phyloP scores from a whole-genome alignment of 345 rosid genomes.

The Kandelia obovata region DNA sequence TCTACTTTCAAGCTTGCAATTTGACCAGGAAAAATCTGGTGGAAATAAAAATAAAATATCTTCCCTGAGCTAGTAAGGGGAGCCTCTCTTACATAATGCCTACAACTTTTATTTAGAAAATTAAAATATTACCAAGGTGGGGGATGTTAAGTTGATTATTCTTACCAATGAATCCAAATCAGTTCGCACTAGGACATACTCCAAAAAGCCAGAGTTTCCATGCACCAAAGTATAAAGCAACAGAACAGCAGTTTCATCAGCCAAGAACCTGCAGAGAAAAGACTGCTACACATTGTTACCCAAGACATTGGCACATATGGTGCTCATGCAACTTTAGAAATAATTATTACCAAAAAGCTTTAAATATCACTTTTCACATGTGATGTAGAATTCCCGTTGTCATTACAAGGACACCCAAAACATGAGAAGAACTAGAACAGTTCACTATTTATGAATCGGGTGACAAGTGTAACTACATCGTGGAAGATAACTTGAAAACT shows the following conservation, averaged over 20 bases:
- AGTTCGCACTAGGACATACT: conserved; percentile 90
- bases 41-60: neutral
- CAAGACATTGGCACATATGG: no score
- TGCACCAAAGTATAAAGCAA: conserved; percentile 88
- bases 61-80: neutral
- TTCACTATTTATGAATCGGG: no score
- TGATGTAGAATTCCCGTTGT: neutral
- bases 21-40: neutral
- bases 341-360: neutral
- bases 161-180: conserved; percentile 97
- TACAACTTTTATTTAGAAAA: neutral
- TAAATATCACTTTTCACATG: neutral
- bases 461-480: neutral
- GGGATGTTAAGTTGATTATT: conserved; percentile 11
- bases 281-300: conserved; percentile 12
- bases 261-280: conserved; percentile 67
- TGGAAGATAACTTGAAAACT: no score
- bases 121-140: neutral
- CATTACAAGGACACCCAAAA: neutral
- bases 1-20: neutral
- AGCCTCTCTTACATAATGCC: neutral
- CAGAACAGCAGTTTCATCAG: conserved; percentile 82
- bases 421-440: neutral
- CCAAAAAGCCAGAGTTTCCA: conserved; percentile 90
- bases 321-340: neutral